Percentiles rank a stretch among this genome's conserved stretches.
Conservation (phyloP, 2,329 filamentous ascomycete genomes). For the Phyllosticta citriasiana region DNA sequence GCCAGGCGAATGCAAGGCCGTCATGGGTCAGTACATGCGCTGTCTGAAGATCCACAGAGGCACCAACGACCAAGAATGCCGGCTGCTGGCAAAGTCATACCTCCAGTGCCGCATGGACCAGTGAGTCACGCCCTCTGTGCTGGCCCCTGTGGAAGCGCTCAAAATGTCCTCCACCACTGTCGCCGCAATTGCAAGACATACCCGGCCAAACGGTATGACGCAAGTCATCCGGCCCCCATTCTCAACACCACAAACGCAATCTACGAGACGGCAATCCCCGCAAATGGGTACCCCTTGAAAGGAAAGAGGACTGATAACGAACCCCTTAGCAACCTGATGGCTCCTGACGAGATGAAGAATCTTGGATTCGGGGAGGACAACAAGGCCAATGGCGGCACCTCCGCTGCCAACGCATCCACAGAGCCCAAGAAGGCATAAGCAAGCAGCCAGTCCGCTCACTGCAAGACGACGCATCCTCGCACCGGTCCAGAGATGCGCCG, state of each 20-base stretch:
- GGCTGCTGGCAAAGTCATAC: conserved; percentile 78
- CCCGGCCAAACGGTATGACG: not conserved
- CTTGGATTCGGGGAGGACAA: conserved; percentile 61
- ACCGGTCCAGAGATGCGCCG: not conserved
- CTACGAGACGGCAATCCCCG: not conserved
- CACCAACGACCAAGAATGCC: conserved; percentile 77
- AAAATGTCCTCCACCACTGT: not conserved
- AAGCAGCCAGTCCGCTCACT: not conserved
- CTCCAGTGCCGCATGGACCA: conserved; percentile 88
- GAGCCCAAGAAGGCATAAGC: not conserved
- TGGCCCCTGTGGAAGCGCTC: not conserved
- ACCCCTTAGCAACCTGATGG: conserved; percentile 76
- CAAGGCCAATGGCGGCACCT: conserved; percentile 7
- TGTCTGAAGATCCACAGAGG: conserved; percentile 81
- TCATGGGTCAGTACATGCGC: conserved; percentile 75
- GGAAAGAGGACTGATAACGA: not conserved
- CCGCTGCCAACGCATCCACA: not conserved
- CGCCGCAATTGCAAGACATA: not conserved
- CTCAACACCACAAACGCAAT: not conserved
- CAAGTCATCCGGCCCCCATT: not conserved
- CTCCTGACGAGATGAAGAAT: conserved; percentile 88
- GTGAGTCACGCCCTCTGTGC: conserved; percentile 41
- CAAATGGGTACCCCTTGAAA: not conserved
- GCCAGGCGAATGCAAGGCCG: conserved; percentile 79
- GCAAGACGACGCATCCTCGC: not conserved